Evolutionary conservation across 1,139 yeast species (phyloP).

Genomic region (Geotrichum carabidarum): DNA sequence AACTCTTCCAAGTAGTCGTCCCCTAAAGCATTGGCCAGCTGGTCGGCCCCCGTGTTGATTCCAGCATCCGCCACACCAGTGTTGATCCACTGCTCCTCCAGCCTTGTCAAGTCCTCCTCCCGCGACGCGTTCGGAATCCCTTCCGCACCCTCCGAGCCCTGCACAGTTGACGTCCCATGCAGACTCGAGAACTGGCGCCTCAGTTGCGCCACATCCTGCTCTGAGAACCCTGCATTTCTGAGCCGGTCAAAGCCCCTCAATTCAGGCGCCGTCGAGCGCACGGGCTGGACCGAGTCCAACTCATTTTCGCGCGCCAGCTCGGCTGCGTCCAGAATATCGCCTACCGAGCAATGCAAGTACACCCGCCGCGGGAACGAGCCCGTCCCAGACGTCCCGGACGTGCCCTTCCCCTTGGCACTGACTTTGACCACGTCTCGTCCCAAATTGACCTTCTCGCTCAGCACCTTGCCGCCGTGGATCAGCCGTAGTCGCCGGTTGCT

Average conservation of each 20-base stretch:
- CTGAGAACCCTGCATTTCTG: conserved; percentile 75
- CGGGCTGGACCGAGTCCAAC: conserved; percentile 49
- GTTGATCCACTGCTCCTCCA: conserved; percentile 91
- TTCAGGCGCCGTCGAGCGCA: conserved; percentile 56
- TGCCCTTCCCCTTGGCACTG: conserved; percentile 21
- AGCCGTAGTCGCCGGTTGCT: conserved; percentile 55
- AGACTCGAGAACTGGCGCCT: conserved; percentile 69
- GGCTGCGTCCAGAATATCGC: conserved; percentile 56
- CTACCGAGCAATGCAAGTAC: conserved; percentile 77
- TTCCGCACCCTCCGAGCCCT: conserved; percentile 20
- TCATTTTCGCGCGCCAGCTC: conserved; percentile 62
- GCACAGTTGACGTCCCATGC: conserved; percentile 46
- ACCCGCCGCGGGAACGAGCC: conserved; percentile 32
- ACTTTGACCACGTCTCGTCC: conserved; percentile 45
- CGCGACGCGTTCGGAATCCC: conserved; percentile 35
- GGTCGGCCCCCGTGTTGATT: conserved; percentile 18
- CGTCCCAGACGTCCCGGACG: neutral
- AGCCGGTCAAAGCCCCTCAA: conserved; percentile 82
- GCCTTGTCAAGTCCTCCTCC: conserved; percentile 38
- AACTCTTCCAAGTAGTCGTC: conserved; percentile 37
- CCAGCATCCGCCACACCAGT: conserved; percentile 54
- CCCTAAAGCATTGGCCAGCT: conserved; percentile 24
- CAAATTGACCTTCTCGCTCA: conserved; percentile 57
- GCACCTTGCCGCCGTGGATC: conserved; percentile 68
- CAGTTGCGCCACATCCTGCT: conserved; percentile 65